These are phyloP conservation scores for Psilocybe subaeruginosa DNA, from an alignment of 768 basidiomycete species.

Conservation along the genomic window DNA sequence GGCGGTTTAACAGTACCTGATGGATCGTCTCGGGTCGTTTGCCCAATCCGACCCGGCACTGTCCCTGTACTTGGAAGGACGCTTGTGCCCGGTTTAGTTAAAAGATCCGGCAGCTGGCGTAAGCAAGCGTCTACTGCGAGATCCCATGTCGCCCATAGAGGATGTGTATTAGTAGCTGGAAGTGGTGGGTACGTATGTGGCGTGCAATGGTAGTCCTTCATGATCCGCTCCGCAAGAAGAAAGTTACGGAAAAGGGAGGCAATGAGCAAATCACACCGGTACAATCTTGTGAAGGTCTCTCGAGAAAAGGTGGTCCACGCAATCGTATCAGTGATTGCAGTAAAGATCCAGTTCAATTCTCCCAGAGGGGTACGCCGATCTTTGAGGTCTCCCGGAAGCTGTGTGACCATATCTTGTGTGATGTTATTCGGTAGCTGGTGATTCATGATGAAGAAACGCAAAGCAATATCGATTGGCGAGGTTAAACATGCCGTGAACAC, in stretches of 20 bases:
- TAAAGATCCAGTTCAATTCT: conserved; percentile 99
- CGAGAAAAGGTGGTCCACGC: conserved; percentile 98
- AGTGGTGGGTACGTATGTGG: conserved; percentile 92
- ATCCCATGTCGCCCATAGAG: conserved; percentile 98
- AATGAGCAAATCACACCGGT: conserved; percentile 93
- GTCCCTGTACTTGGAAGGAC: conserved; percentile 28
- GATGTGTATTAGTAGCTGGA: conserved; percentile 95
- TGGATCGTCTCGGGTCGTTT: conserved; percentile 27
- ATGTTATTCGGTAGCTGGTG: conserved; percentile 82
- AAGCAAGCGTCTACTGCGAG: conserved; percentile 94
- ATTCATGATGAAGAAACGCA: conserved; percentile 92
- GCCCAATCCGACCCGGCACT: conserved; percentile 45
- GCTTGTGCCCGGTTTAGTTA: conserved; percentile 41
- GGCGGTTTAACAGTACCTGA: conserved; percentile 22
- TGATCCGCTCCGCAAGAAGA: conserved; percentile 94
- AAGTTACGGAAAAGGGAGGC: conserved; percentile 98
- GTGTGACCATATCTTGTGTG: conserved; percentile 89
- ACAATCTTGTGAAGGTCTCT: conserved; percentile 91
- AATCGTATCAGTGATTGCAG: conserved; percentile 97
- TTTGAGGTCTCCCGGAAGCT: conserved; percentile 95
- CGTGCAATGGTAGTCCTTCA: conserved; percentile 97
- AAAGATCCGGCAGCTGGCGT: conserved; percentile 87
- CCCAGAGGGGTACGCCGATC: conserved; percentile 95
- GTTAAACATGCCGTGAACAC: conserved; percentile 98
- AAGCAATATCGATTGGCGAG: conserved; percentile 96